Base-by-base conservation (phyloP, 2,329 filamentous ascomycete genomes). In the Endoconidiophora laricicola region DNA sequence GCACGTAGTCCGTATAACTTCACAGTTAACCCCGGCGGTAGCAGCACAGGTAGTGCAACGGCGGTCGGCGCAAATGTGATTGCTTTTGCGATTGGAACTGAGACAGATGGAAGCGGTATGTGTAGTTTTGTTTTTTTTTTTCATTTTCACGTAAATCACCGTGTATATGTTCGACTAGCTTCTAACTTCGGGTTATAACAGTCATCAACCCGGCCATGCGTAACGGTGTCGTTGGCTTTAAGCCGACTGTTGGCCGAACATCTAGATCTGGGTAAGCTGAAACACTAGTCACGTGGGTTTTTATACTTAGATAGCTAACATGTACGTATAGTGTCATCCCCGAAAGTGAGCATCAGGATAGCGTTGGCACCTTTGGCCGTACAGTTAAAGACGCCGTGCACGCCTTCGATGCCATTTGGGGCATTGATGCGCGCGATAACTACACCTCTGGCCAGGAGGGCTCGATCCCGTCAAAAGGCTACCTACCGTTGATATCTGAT, bases 171-270 rank as follows among this genome's bases (percentile, higher is more conserved):
- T 23, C 6, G 20, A 14, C 23, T 33, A 22, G 2, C n/a, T 40
- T 9, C 38, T 40, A 44, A 10, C 24, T 23, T 14, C 6, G 14
- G 4, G n/a, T 3, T 23, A 3, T 24, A 6, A 48, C 52, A 66
- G 71, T 87, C 14, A 84, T 86, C 58, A 79, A 76, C 59, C 83
- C 83, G 0, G 81, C 83, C 1, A 74, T 81, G 60, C 67, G 79
- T 3, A 84, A 83, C 58, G 72, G 69, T 2, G 60, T 87, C 2
- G 80, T 86, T 1, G 83, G 83, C 2, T 73, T 87, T 60, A 87
- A 86, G 63, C 81, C 83, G 1, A 86, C 81, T 1, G 79, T 86
- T 4, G 83, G 83, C 0, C 62, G 85, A 46, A 85, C 80, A 0
- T 84, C 81, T 6, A 67, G 80, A 14, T 69, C 65, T 18, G 76